Percentiles rank a stretch among this genome's conserved stretches.
Conservation (phyloP, 1,284 basidiomycete genomes). For the Cronartium quercuum region DNA sequence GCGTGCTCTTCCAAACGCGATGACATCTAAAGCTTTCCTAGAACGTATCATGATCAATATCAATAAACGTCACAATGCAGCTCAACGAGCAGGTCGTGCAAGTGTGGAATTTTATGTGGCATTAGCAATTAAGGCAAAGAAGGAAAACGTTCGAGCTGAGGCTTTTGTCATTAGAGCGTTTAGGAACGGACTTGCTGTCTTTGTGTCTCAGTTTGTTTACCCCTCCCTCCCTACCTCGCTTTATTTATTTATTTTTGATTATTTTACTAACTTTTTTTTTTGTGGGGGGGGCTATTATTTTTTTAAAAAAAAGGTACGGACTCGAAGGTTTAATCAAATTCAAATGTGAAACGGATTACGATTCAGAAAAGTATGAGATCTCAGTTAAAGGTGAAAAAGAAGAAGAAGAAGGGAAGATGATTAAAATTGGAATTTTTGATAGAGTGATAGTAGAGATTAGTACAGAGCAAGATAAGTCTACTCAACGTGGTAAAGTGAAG, state of each 20-base stretch:
- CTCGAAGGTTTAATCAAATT: conserved; percentile 49
- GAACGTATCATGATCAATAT: conserved; percentile 80
- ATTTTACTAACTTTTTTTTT: background rate
- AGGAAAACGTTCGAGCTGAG: conserved; percentile 50
- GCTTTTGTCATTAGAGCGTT: conserved; percentile 94
- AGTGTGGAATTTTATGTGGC: conserved; percentile 98
- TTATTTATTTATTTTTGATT: conserved; percentile 7
- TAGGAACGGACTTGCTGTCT: conserved; percentile 89
- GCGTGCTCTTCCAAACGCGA: conserved; percentile 69
- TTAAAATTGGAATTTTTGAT: conserved; percentile 37
- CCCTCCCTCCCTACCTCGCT: conserved; percentile 18
- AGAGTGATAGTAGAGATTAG: conserved; percentile 27
- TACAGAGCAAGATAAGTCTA: conserved; percentile 31
- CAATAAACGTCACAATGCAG: conserved; percentile 87
- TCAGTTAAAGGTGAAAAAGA: conserved; percentile 40
- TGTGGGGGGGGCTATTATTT: background rate
- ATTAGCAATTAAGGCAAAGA: conserved; percentile 62
- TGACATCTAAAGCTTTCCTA: conserved; percentile 83
- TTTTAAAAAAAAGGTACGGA: conserved; percentile 41
- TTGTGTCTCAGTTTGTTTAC: conserved; percentile 74
- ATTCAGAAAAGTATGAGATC: conserved; percentile 47
- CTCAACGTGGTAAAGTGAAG: conserved; percentile 40
- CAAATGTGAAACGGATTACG: conserved; percentile 46
- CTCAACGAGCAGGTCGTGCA: conserved; percentile 91
- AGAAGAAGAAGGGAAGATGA: background rate